Conservation (phyloP, 2,329 filamentous ascomycete species). For the Sporothrix humicola region DNA sequence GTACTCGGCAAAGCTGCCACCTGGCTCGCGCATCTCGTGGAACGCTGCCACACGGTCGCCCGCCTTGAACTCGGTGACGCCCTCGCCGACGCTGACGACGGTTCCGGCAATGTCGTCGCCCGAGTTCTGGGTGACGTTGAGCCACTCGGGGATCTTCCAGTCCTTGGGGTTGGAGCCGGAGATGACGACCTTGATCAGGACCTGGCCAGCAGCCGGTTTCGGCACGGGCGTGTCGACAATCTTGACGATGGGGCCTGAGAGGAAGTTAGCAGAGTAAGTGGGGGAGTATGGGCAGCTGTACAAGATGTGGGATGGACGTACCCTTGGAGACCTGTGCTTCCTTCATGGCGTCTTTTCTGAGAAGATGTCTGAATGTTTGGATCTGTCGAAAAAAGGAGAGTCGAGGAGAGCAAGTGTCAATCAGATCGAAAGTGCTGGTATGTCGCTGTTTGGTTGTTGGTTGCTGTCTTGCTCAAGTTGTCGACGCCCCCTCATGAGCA, state of each 20-base stretch:
- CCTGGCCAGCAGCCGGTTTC: constrained; percentile 43
- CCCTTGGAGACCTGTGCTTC: constrained; percentile 28
- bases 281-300: too few relatives aligned
- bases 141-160: constrained; percentile 47
- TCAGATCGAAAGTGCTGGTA: too few relatives aligned
- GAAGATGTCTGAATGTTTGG: not conserved
- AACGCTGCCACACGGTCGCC: constrained; percentile 64
- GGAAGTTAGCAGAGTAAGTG: not conserved
- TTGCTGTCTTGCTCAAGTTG: not conserved
- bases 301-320: not conserved
- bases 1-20: constrained; percentile 52
- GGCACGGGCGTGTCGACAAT: constrained; percentile 51
- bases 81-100: constrained; percentile 60
- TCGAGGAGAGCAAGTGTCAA: too few relatives aligned
- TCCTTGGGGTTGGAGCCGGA: constrained; percentile 57
- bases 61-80: constrained; percentile 62
- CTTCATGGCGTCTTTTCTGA: constrained; percentile 16
- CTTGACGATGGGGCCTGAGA: constrained; percentile 44
- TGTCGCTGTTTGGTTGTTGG: not conserved
- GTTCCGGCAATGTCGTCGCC: constrained; percentile 63
- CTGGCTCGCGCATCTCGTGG: constrained; percentile 48
- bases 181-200: constrained; percentile 39
- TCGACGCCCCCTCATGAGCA: not conserved
- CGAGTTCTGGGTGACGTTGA: constrained; percentile 45
- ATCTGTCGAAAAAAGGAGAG: too few relatives aligned